Evolutionary conservation across 2,329 filamentous ascomycete genomes (phyloP), one percentile per base, ranked within the genome.

Genomic region (Paraphaeosphaeria minitans): DNA sequence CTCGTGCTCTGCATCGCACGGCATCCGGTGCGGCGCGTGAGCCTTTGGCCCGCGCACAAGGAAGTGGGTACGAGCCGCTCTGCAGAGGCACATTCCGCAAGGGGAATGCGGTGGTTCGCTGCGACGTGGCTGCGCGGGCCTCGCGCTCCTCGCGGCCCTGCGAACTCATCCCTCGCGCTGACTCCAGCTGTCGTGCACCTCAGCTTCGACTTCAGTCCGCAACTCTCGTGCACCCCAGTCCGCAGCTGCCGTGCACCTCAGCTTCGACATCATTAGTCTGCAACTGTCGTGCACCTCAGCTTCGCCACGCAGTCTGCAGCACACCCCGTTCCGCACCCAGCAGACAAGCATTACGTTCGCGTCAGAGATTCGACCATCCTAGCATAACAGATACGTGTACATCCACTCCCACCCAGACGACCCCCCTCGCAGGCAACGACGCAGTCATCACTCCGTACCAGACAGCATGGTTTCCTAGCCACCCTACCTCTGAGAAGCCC

Each of bases 401-500:
- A 49, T 19, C 16, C 27, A 35, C 4, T 24, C 35, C 31, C 21
- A 12, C 50, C 22, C 24, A 16, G 21, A n/a, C n/a, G n/a, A n/a
- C n/a, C n/a, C n/a, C n/a, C n/a, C 45, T 49, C 50, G 12, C 52
- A 52, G 49, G 35, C 49, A 42, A 42, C 35, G 6, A 27, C n/a
- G 35, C 49, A 16, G 46, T 27, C 55, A 27, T 48, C 35, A 43
- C 45, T 60, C 47, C 12, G 58, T 59, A 45, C 51, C 63, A n/a
- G 57, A 53, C 22, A 57, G 50, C 16, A 73, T 66, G n/a, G n/a
- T 1, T 51, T 56, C 55, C 59, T 65, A 19, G 63, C 64, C n/a
- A 65, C 35, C n/a, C 59, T 54, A 50, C 57, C 63, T 54, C 76
- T 58, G 1, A 72, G 3, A 3, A 43, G 39, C n/a, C 45, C 53